Evolutionary conservation across 352 stramenopile species (phyloP), one percentile per base, ranked within the genome.

Genomic region (Phytophthora cajani): DNA sequence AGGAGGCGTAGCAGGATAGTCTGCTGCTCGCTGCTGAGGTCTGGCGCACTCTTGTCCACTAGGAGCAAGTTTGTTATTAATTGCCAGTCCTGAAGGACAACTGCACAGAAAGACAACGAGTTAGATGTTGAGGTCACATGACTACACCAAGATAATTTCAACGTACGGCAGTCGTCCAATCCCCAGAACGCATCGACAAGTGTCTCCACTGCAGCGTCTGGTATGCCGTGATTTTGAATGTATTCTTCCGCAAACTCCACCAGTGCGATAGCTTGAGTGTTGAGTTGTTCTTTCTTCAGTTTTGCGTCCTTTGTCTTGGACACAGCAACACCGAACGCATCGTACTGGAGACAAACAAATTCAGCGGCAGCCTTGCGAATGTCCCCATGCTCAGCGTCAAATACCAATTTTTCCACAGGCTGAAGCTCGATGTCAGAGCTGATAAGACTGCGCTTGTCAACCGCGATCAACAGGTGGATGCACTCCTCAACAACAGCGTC

Each of bases 231-330:
- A 68, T 93, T 90, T 16, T 79, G 74, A 32, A 93, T 87, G 50
- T 94, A 96, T 64, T 95, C 89, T 69, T 97, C 85, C 2, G 87
- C 88, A 71, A 97, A 97, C 68, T 97, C 88, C n/a, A 95, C 84
- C n/a, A 97, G 65, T 27, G 89, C 88, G 64, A 97, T 94, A 16
- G 87, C 87, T 76, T 97, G 89, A 33, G 86, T 95, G 50, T 91
- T 92, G 6, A 95, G 80, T 53, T 97, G 89, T 33, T 93, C 80
- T 67, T 90, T 90, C 19, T 88, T 94, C 36, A 97, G 69, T 65
- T 88, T 87, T 8, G 66, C 65, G 46, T 74, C 62, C 19, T 78
- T 89, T 10, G 78, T 76, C 27, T 84, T 91, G 10, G 85, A 83
- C 27, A 89, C 78, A 1, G 88, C 83, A 32, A 95, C 84, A 23